Base-by-base conservation (phyloP, 2,329 filamentous ascomycete genomes). In the Arthrobotrys entomopaga region DNA sequence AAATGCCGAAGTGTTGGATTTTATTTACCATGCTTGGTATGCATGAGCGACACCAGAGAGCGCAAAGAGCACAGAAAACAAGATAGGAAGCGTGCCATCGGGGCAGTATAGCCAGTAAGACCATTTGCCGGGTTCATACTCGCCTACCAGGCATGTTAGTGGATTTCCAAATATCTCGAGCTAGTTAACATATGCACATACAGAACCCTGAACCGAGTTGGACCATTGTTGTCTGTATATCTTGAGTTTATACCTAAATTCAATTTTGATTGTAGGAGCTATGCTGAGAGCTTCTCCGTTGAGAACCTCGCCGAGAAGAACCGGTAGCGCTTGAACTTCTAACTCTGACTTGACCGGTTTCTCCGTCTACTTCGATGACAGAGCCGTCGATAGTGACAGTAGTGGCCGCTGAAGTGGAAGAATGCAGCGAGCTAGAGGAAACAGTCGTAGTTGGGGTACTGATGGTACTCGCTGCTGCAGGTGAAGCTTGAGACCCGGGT, bases 331-430 rank as follows among this genome's bases (percentile, higher is more conserved):
- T 56, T 38, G 60, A 54, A 29, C 69, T 64, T 22, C 69, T 65
- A 10, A 73, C 69, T 63, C 69, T 54, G 40, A 73, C 69, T 43
- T 61, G 54, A 6, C 69, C 69, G 5, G 69, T 73, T 29, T 73
- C 69, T 26, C 69, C 69, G 69, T 73, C 69, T 38, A 73, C 69
- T 26, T 73, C 69, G 26, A 73, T 73, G 34, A 73, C 38, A 48
- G 69, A 65, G 22, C 69, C 69, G 69, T 73, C 69, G 61, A 73
- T 73, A 8, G 69, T 73, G n/a, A 73, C 69, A 43, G 69, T 73
- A n/a, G 69, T 73, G 24, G 69, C 60, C 24, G 42, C 69, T n/a
- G 54, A 65, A 8, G 69, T 61, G 15, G 69, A 65, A 42, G 69
- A 73, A 34, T 73, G 54, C 69, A 73, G 40, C 43, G 69, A 73